Base-by-base conservation (phyloP, 805 yeast species). In the Metschnikowia hibisci region DNA sequence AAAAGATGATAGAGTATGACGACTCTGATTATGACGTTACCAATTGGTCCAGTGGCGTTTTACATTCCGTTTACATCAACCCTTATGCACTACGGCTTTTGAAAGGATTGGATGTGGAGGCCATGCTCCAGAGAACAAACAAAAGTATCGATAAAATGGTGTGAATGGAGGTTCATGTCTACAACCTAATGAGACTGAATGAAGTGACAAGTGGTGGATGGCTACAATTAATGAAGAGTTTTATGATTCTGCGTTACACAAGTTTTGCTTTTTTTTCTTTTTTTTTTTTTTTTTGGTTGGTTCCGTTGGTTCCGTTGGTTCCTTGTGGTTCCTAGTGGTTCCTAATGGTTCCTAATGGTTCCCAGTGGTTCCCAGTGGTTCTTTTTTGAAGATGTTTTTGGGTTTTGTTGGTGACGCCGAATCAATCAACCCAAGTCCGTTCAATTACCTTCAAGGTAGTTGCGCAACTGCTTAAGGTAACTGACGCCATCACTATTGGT, bases 11-110 rank as follows among this genome's bases (percentile, higher is more conserved):
- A 13, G 23, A 27, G 4, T 31, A 34, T 18, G 42, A 47, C 8
- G 42, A 34, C 1, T 52, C 45, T 6, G 56, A 63, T 1, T 76
- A 66, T 51, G 55, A 61, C 12, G 12, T 65, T 2, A 47, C 51
- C 1, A 67, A 63, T 50, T 77, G 78, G 70, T 25, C 45, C 9
- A 64, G 67, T 2, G 77, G 75, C 1, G 53, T 47, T 8, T 49
- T 69, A 22, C 53, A 58, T 12, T 62, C 67, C 2, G 59, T 67
- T 15, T 67, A 66, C 42, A 54, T 69, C 41, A 73, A 73, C 43
- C 66, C 64, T 3, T 52, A 54, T 39, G 70, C 76, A 3, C 53
- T 58, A 16, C 61, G 60, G 3, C 44, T 69, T 6, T 50, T 71
- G 15, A 57, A 58, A 45, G 74, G 73, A 3, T 51, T 66, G 13